A percentile compares a stretch with the other conserved stretches of the same genome.
Evolutionary conservation across 1,284 basidiomycete species (phyloP).

Genomic region (Cutaneotrichosporon mucoides): DNA sequence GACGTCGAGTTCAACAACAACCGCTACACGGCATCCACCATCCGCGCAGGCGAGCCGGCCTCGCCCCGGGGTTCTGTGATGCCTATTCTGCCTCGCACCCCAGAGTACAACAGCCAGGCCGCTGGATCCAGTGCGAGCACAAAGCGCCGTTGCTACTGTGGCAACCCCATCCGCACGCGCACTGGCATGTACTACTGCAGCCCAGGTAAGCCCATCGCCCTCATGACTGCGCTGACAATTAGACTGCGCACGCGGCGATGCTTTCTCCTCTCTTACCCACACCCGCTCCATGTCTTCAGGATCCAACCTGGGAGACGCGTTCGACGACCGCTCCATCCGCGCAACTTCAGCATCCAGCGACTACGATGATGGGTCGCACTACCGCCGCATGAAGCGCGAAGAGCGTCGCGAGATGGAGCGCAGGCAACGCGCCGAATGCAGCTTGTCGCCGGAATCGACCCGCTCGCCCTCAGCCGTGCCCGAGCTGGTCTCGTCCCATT

Average conservation of each 20-base stretch:
- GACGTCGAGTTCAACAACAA: conserved; percentile 4
- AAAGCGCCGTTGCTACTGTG: conserved; percentile 37
- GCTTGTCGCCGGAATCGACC: conserved; percentile 21
- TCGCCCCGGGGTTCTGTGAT: conserved; percentile 1
- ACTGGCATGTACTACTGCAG: conserved; percentile 47
- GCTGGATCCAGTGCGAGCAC: background rate
- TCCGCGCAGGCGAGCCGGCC: conserved; percentile 13
- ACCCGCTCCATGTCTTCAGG: conserved; percentile 20
- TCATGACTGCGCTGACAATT: background rate
- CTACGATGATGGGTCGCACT: conserved; percentile 33
- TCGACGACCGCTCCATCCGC: conserved; percentile 9
- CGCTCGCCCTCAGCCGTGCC: conserved; percentile 29
- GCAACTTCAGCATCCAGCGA: conserved; percentile 1
- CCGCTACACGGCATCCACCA: conserved; percentile 8
- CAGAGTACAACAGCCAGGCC: conserved; percentile 6
- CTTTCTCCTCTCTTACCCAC: conserved; percentile 46
- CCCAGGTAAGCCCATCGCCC: conserved; percentile 30
- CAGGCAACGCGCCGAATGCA: conserved; percentile 29
- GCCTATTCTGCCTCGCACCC: conserved; percentile 1
- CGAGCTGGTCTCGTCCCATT: conserved; percentile 31
- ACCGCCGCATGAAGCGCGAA: conserved; percentile 42
- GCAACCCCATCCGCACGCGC: conserved; percentile 26
- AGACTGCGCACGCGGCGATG: conserved; percentile 47
- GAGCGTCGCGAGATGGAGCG: conserved; percentile 35
- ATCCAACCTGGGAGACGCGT: conserved; percentile 20